Evolutionary conservation across 2,329 filamentous ascomycete genomes (phyloP), one percentile per base, ranked within the genome.

Genomic region (Geosmithia flava): DNA sequence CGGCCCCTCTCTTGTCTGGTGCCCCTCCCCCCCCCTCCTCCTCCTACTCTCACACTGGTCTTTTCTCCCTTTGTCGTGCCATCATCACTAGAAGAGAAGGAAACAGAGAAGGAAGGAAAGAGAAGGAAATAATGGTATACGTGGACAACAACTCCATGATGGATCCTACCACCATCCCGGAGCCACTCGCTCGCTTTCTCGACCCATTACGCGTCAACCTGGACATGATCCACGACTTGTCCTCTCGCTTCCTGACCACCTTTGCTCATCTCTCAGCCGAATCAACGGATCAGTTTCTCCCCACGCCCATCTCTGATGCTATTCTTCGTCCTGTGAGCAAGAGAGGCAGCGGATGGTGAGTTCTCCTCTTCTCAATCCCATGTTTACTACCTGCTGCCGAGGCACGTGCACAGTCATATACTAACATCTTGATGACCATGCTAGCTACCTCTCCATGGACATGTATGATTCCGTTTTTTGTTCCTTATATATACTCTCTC

Each of bases 371-470:
- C 7, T 43, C 33, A 37, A 11, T 13, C 15, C 33, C 6, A 7
- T 30, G 29, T 7, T 30, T 7, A 30, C 29, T 7, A 30, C 7
- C 29, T 7, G 29, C n/a, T n/a, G n/a, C n/a, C n/a, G n/a, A n/a
- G 29, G 29, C 44, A 16, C 37, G 27, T 39, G 20, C 20, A 11
- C 16, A 8, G 47, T 8, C 17, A 13, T 10, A 20, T 20, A 20
- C 16, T 10, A 30, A 7, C 45, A 17, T 46, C 33, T 57, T 44
- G 53, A 48, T 44, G 50, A 20, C 45, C 10, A 42, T 43, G 46
- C 20, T 55, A 81, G 78, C 52, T 74, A 78, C 63, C 72, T 75
- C 53, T 81, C 71, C 50, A 81, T 81, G 64, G 83, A 80, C 64
- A 81, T 80, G 81, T 84, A 64, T 72, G 75, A 56, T 56, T 45